Percentiles rank a stretch among this genome's conserved stretches.
Conservation (phyloP, 1,284 basidiomycete species). For the Tremellales sp. region DNA sequence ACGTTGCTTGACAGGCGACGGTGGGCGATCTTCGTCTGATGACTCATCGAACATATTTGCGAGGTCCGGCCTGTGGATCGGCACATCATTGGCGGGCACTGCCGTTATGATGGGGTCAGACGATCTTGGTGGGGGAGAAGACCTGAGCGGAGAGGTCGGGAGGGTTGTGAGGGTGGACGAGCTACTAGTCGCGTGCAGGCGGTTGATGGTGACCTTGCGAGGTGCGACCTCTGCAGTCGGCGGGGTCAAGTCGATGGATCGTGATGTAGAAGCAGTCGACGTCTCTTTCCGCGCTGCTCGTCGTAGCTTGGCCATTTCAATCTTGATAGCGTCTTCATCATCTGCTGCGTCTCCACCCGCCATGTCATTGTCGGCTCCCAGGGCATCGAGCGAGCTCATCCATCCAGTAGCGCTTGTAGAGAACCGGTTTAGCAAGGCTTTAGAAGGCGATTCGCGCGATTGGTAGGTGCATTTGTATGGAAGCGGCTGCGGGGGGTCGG, state of each 20-base stretch:
- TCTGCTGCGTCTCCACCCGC: conserved; percentile 8
- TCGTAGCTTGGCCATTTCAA: conserved; percentile 19
- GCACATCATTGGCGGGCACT: too few species aligned
- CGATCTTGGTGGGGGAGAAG: conserved; percentile 4
- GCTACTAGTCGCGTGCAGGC: conserved; percentile 1
- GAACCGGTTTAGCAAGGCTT: conserved; percentile 23
- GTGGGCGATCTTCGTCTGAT: not conserved
- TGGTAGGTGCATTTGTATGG: too few species aligned
- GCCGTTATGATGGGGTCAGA: too few species aligned
- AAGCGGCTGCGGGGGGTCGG: not conserved
- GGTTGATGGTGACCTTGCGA: not conserved
- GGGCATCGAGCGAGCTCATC: conserved; percentile 11
- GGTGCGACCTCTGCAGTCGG: not conserved
- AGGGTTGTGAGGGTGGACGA: conserved; percentile 14
- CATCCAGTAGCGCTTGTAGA: conserved; percentile 8
- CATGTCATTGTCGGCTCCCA: conserved; percentile 14
- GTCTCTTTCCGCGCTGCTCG: conserved; percentile 13
- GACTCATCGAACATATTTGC: not conserved
- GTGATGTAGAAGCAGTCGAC: not conserved
- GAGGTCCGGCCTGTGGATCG: not conserved
- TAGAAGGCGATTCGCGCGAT: conserved; percentile 15
- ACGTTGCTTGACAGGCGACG: not conserved
- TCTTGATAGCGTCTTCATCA: conserved; percentile 6
- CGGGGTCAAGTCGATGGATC: conserved; percentile 2
- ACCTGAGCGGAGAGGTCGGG: conserved; percentile 11